Evolutionary conservation across 2,329 filamentous ascomycete species (phyloP).

Genomic region (Incumbomyces lentus): DNA sequence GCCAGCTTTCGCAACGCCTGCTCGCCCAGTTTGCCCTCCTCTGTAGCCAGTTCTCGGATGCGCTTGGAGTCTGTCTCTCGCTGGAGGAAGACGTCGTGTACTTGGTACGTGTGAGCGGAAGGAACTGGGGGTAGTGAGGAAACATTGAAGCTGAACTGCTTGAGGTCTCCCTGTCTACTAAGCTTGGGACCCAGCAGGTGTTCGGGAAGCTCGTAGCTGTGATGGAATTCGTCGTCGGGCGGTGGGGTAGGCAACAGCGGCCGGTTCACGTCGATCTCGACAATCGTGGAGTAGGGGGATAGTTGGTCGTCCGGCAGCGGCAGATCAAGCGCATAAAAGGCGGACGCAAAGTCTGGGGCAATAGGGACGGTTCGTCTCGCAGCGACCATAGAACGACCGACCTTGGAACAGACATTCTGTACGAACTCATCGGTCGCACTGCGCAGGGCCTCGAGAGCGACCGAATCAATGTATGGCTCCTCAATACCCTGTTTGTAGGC

Average conservation of each 20-base stretch:
- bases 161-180: slow-evolving; percentile 36
- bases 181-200: slow-evolving; percentile 44
- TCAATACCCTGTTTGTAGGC: slow-evolving; percentile 16
- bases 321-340: slow-evolving; percentile 35
- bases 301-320: slow-evolving; percentile 21
- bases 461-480: slow-evolving; percentile 35
- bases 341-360: slow-evolving; percentile 49
- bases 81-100: slow-evolving; percentile 48
- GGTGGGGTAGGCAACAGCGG: slow-evolving; percentile 30
- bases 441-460: slow-evolving; percentile 47
- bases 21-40: slow-evolving; percentile 56
- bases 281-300: slow-evolving; percentile 23
- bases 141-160: slow-evolving; percentile 45
- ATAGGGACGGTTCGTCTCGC: slow-evolving; percentile 46
- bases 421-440: slow-evolving; percentile 47
- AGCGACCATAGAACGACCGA: slow-evolving; percentile 48
- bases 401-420: slow-evolving; percentile 42
- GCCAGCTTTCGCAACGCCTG: slow-evolving; percentile 53
- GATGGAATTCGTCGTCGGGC: slow-evolving; percentile 28
- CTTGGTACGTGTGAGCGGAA: slow-evolving; percentile 53
- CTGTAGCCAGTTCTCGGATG: slow-evolving; percentile 52
- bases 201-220: slow-evolving; percentile 24
- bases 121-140: slow-evolving; percentile 52
- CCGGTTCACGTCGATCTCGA: slow-evolving; percentile 19
- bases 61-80: slow-evolving; percentile 50